phyloP scores from a whole-genome alignment of 768 basidiomycete genomes.

The Psilocybe sp. region DNA sequence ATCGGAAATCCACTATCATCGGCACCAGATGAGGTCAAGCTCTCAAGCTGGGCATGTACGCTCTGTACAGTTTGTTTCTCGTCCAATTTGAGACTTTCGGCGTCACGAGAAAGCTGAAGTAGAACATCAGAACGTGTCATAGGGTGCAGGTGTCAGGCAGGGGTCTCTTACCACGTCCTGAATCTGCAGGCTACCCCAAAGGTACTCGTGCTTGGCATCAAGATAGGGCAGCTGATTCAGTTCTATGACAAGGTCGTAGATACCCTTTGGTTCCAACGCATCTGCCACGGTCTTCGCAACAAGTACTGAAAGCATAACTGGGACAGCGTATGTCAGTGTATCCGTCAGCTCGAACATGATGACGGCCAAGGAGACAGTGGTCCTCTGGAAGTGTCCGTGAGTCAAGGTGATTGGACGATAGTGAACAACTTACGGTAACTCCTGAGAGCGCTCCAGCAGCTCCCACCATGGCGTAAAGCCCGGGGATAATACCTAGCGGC shows the following conservation, averaged over 20 bases:
- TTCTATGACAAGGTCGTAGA: constrained; percentile 96
- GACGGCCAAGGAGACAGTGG: constrained; percentile 91
- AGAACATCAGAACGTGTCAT: background rate
- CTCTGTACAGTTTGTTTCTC: constrained; percentile 72
- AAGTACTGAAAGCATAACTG: constrained; percentile 84
- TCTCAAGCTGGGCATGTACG: constrained; percentile 67
- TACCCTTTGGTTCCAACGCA: constrained; percentile 86
- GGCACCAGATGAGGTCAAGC: constrained; percentile 53
- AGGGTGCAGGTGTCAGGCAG: background rate
- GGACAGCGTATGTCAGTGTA: constrained; percentile 88
- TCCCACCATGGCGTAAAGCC: constrained; percentile 94
- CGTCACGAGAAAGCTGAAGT: constrained; percentile 60
- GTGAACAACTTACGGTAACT: constrained; percentile 67
- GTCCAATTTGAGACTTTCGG: constrained; percentile 72
- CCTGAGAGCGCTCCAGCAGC: constrained; percentile 93
- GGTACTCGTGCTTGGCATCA: constrained; percentile 85
- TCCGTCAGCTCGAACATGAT: constrained; percentile 96
- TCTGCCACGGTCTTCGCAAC: constrained; percentile 91
- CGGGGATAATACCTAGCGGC: constrained; percentile 68
- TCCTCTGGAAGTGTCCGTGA: constrained; percentile 45
- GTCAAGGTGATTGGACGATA: background rate
- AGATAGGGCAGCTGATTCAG: constrained; percentile 89
- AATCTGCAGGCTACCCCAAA: constrained; percentile 78
- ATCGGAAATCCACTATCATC: constrained; percentile 89
- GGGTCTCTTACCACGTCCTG: constrained; percentile 68